phyloP scores from a whole-genome alignment of 2,329 filamentous ascomycete genomes.

The Fusarium cyanostomum region DNA sequence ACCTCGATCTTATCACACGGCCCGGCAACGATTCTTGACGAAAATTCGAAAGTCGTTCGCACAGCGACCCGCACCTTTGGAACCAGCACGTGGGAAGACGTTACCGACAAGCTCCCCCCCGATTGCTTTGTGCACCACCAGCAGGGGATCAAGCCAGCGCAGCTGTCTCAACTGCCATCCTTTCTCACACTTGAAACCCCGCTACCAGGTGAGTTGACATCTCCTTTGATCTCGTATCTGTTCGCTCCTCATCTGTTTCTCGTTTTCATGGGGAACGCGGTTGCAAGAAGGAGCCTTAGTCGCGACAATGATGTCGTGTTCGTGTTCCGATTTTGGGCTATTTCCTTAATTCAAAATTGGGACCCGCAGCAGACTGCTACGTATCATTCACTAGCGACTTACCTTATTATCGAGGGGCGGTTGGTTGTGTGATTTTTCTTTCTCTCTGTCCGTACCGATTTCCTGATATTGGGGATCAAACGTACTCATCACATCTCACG shows the following conservation, averaged over 20 bases:
- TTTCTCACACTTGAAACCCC: constrained; percentile 1
- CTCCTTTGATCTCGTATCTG: background rate
- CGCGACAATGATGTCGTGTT: constrained; percentile 21
- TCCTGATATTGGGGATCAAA: constrained; percentile 20
- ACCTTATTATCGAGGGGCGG: constrained; percentile 13
- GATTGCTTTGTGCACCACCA: constrained; percentile 15
- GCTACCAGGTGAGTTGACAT: constrained; percentile 16
- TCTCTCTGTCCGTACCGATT: constrained; percentile 13
- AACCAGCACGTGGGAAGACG: constrained; percentile 38
- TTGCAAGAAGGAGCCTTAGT: constrained; percentile 7
- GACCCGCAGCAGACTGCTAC: constrained; percentile 35
- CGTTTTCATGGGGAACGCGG: constrained; percentile 2
- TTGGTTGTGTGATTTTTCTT: constrained; percentile 13
- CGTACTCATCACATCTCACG: constrained; percentile 15
- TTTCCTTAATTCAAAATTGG: constrained; percentile 31
- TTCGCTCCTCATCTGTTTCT: background rate
- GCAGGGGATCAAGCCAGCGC: constrained; percentile 7
- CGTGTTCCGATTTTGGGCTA: constrained; percentile 19
- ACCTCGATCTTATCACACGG: constrained; percentile 15
- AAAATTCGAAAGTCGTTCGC: constrained; percentile 31
- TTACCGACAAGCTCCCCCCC: constrained; percentile 29
- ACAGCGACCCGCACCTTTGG: constrained; percentile 37
- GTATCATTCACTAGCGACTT: constrained; percentile 28
- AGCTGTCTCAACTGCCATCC: constrained; percentile 2
- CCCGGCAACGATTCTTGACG: constrained; percentile 22